Evolutionary conservation across 2,329 filamentous ascomycete species (phyloP), one percentile per base, ranked within the genome.

Genomic region (Penicillium hordei): DNA sequence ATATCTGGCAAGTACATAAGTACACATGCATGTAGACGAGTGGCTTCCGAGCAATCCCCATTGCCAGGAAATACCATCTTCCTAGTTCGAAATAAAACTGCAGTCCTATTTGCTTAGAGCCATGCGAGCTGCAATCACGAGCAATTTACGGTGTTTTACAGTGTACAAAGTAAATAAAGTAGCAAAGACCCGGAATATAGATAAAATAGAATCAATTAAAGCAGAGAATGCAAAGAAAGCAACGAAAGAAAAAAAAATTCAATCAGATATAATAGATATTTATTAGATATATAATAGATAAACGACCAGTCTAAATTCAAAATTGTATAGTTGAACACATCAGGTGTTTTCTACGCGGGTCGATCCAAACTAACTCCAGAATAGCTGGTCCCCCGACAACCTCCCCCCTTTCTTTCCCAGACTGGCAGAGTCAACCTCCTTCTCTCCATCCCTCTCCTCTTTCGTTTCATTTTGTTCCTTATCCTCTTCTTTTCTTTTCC

Each of bases 371-470:
- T 55, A 59, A 60, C 61, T 60, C 52, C 56, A 62, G 57, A 64
- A 65, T 65, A 65, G 60, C 64, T 65, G 65, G 62, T 34, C 59
- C 48, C 60, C 59, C 46, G 58, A 54, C 23, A 50, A 55, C 62
- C 58, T 60, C 64, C 70, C 70, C 68, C 67, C 68, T 72, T 70
- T 69, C 69, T 73, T 68, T 69, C 63, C 66, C 64, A 64, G 64
- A 65, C 64, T 52, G 50, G 50, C 17, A 45, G 39, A 65, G 62
- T 58, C 62, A 64, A 52, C 57, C 49, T 59, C 59, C 59, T 61
- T 63, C 54, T 60, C 64, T 65, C 62, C 60, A 51, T 52, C 61
- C 25, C 60, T 53, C 58, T 31, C 31, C 55, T 55, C 60, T 65
- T 61, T 62, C 55, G 67, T 61, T 68, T 72, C 61, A 48, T 39